Conservation (phyloP, 306 rosid species). For the Purshia tridentata region DNA sequence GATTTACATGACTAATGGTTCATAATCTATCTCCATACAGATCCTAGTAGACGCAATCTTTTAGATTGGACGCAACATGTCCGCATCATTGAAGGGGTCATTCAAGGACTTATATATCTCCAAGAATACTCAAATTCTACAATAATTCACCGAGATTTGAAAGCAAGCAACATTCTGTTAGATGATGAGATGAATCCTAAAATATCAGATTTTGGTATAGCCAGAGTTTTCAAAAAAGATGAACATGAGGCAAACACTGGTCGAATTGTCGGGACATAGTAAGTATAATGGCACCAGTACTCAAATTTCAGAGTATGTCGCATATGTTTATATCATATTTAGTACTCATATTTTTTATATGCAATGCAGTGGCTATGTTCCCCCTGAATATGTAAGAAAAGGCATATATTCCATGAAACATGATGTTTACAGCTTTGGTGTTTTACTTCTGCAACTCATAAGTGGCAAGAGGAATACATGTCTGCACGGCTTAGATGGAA, state of each 20-base stretch:
- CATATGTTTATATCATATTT: neutral
- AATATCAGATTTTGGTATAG: conserved; percentile 44
- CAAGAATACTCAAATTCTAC: conserved; percentile 36
- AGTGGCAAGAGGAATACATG: conserved; percentile 31
- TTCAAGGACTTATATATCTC: conserved; percentile 42
- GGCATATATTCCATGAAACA: conserved; percentile 38
- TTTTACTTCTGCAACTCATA: conserved; percentile 39
- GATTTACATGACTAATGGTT: neutral
- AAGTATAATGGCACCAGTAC: neutral
- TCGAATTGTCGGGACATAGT: conserved; percentile 45
- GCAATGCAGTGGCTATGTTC: conserved; percentile 36
- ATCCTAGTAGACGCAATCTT: conserved; percentile 5
- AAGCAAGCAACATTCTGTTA: conserved; percentile 35
- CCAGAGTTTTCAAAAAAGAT: conserved; percentile 27
- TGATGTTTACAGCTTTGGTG: conserved; percentile 42
- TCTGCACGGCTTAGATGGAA: conserved; percentile 11
- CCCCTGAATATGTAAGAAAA: conserved; percentile 31
- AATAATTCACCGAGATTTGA: conserved; percentile 34
- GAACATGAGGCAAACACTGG: conserved; percentile 32
- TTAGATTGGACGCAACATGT: conserved; percentile 32
- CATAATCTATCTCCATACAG: conserved; percentile 1
- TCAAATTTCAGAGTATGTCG: too few species aligned
- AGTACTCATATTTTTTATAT: neutral
- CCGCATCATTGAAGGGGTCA: conserved; percentile 35
- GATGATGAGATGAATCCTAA: conserved; percentile 32